Conservation (phyloP, 805 yeast species). For the Pichia sporocuriosa region DNA sequence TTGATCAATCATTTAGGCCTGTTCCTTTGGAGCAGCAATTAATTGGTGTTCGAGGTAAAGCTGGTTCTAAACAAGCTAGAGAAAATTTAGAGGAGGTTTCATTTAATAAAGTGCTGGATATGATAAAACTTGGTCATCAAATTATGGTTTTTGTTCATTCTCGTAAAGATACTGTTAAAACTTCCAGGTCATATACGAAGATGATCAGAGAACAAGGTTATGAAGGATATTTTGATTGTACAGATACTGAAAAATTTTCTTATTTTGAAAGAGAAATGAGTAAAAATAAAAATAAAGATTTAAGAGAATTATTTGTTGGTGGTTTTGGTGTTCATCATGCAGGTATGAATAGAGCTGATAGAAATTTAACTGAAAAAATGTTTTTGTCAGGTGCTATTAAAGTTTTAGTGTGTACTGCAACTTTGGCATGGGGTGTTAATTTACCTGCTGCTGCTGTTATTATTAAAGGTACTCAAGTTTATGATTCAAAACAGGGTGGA, state of each 20-base stretch:
- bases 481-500: slow-evolving; percentile 93
- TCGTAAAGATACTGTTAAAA: slow-evolving; percentile 82
- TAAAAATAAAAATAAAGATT: slow-evolving; percentile 67
- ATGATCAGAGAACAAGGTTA: slow-evolving; percentile 63
- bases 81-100: slow-evolving; percentile 71
- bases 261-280: slow-evolving; percentile 58
- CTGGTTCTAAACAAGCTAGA: slow-evolving; percentile 64
- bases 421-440: slow-evolving; percentile 99
- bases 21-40: slow-evolving; percentile 87
- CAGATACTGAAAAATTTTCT: slow-evolving; percentile 36
- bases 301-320: slow-evolving; percentile 66
- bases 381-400: slow-evolving; percentile 79
- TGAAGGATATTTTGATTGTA: slow-evolving; percentile 49
- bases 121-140: slow-evolving; percentile 66
- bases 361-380: slow-evolving; percentile 84
- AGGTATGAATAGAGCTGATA: slow-evolving; percentile 87
- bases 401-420: slow-evolving; percentile 92
- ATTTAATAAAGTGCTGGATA: slow-evolving; percentile 67
- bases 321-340: slow-evolving; percentile 98
- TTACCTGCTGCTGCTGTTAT: slow-evolving; percentile 97
- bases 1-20: slow-evolving; percentile 90
- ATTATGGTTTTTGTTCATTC: slow-evolving; percentile 97
- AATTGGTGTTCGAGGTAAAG: slow-evolving; percentile 79
- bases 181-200: slow-evolving; percentile 65
- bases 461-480: slow-evolving; percentile 93